phyloP scores from a whole-genome alignment of 352 stramenopile genomes.

The Phytophthora aleatoria region DNA sequence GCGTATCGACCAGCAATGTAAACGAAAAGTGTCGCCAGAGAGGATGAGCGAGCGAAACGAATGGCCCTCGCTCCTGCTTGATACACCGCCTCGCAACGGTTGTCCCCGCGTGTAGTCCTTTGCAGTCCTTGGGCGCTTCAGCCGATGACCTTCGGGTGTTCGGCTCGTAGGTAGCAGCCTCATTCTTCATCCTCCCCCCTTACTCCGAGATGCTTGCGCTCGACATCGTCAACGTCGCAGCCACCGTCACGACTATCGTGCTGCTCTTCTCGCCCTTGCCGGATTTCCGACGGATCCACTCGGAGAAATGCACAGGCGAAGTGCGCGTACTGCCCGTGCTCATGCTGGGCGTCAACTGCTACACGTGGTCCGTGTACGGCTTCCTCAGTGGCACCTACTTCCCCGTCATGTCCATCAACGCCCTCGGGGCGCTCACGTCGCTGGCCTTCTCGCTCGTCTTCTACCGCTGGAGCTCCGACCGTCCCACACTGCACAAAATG shows the following conservation, averaged over 20 bases:
- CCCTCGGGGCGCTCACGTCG: slow-evolving; percentile 33
- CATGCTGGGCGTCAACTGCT: slow-evolving; percentile 40
- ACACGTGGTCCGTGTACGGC: slow-evolving; percentile 35
- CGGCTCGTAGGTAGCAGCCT: not conserved
- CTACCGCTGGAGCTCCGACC: slow-evolving; percentile 35
- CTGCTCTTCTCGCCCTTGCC: slow-evolving; percentile 35
- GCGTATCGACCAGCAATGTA: slow-evolving; percentile 22
- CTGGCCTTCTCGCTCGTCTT: slow-evolving; percentile 34
- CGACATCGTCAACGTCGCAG: slow-evolving; percentile 26
- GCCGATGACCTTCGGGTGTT: slow-evolving; percentile 2
- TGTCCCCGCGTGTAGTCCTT: not conserved
- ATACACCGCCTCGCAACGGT: not conserved
- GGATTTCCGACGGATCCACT: slow-evolving; percentile 40
- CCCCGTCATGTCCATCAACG: slow-evolving; percentile 38
- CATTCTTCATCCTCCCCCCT: slow-evolving; percentile 10
- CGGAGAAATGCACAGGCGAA: slow-evolving; percentile 31
- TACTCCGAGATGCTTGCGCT: slow-evolving; percentile 19
- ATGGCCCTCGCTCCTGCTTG: slow-evolving; percentile 13
- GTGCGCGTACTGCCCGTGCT: slow-evolving; percentile 36
- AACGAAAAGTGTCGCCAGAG: slow-evolving; percentile 32
- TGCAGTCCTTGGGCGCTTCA: not conserved
- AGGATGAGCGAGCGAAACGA: slow-evolving; percentile 27
- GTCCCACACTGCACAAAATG: slow-evolving; percentile 24
- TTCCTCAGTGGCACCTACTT: slow-evolving; percentile 33
- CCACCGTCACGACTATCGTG: slow-evolving; percentile 30